Evolutionary conservation across 2,329 filamentous ascomycete species (phyloP), one percentile per base, ranked within the genome.

Genomic region (Septoria petroselini): DNA sequence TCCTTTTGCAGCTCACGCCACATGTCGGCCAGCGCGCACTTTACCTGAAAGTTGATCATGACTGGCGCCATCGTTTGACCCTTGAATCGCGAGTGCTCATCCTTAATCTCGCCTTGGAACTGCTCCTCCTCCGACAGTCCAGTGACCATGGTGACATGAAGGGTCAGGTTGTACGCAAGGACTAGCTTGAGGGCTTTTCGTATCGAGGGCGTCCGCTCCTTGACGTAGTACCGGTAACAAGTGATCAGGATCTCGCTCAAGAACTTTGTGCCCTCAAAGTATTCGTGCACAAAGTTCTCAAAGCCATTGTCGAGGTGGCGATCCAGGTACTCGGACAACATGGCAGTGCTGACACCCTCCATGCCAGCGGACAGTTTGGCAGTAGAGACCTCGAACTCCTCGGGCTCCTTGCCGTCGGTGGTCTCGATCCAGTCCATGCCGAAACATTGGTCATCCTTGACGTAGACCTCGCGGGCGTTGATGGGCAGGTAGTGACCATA

Each of bases 41-140:
- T 97, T 77, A 97, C 90, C 75, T 96, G 89, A 81, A 96, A 96
- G 77, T 96, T 97, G 81, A 97, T 94, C 91, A 97, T 95, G 67
- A 96, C 91, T 9, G 91, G 91, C 12, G 91, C 91, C 56, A 95
- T 84, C 29, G 86, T 91, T 76, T 91, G 91, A 65, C 91, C 91
- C 62, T 81, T 85, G 77, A 86, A 96, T 68, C 88, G 93, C 59
- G 89, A 95, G 46, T 85, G 81, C 63, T 88, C 82, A 64, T 93
- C 87, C 43, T 91, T 83, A 58, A 97, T 91, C 73, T 88, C 85
- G 58, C 91, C 91, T 47, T 87, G 78, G 66, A 91, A 77, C 18
- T 77, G 73, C 56, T 89, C 82, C 65, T 95, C 89, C 11, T 88
- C 84, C 15, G 88, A 87, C 52, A 93, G 80, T 59, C 88, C 89